A percentile compares a stretch with the other conserved stretches of the same genome.
These are phyloP conservation scores for Cyclotella baltica DNA, from an alignment of 108 stramenopile species.

Conservation along the genomic window DNA sequence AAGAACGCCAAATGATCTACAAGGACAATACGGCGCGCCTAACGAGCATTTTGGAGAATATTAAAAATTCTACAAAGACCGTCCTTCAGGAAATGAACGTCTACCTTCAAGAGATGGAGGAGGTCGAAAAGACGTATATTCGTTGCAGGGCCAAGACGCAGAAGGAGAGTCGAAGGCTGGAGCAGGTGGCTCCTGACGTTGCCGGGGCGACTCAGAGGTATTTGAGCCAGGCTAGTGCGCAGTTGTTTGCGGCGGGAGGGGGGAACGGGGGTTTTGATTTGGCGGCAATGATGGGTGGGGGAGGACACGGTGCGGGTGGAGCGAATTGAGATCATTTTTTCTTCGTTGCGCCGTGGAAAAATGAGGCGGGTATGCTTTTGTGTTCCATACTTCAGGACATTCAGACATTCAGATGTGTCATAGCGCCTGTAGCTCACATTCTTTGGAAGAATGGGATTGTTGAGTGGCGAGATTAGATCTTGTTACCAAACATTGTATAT, in stretches of 20 bases:
- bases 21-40: slow-evolving; percentile 43
- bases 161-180: slow-evolving; percentile 56
- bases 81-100: slow-evolving; percentile 56
- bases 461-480: slow-evolving; percentile 9
- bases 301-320: neutral
- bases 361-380: no score
- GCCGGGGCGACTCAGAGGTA: slow-evolving; percentile 28
- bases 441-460: slow-evolving; percentile 20
- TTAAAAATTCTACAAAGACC: slow-evolving; percentile 44
- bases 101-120: slow-evolving; percentile 48
- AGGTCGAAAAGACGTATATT: slow-evolving; percentile 45
- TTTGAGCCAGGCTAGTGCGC: slow-evolving; percentile 7
- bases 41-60: slow-evolving; percentile 27
- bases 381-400: no score
- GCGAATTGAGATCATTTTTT: neutral
- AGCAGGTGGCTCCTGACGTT: slow-evolving; percentile 68
- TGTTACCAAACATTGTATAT: neutral
- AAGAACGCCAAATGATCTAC: slow-evolving; percentile 28
- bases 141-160: slow-evolving; percentile 47
- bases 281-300: slow-evolving; percentile 6
- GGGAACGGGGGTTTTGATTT: neutral
- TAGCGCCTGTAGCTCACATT: neutral
- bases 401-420: no score
- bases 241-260: slow-evolving; percentile 7
- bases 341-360: neutral